Evolutionary conservation across 805 yeast species (phyloP), one percentile per base, ranked within the genome.

Genomic region (Metschnikowia colocasiae): DNA sequence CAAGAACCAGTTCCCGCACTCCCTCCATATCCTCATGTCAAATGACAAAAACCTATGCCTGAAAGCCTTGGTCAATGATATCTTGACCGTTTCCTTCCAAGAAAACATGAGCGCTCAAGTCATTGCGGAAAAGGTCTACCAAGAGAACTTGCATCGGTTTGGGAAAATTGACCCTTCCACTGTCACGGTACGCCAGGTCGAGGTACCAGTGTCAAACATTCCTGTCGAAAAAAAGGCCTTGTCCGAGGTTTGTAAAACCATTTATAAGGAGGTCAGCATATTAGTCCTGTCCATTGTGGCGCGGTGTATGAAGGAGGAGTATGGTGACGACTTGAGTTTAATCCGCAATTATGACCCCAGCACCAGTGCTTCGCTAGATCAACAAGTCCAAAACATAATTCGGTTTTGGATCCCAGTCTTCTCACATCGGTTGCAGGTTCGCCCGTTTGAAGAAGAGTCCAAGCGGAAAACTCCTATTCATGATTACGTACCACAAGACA

Each of bases 11-110:
- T 53, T 61, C 43, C 56, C 62, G 2, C 55, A 63, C 4, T 56
- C 63, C 9, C 55, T 72, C 19, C 85, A 84, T 6, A 75, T 90
- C 2, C 62, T 87, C 22, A 58, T 90, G 49, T 84, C 96, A 0
- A 87, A 91, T 60, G 97, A 91, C 62, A 85, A 82, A 55, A 91
- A 90, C 60, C 70, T 91, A 7, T 88, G 97, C 62, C 63, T 79
- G 52, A 86, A 85, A 62, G 95, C 96, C 0, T 64, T 89, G 38
- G 64, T 83, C 2, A 82, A 87, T 57, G 82, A 73, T 2, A 60
- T 86, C 0, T 63, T 81, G 37, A 88, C 96, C 0, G 82, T 89
- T 0, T 76, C 80, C 13, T 78, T 59, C 50, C 59, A 74, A n/a
- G 51, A 60, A 8, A 66, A 59, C 8, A 76, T 80, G 81, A 67